Conservation (phyloP, 1,139 yeast species). For the Wickerhamiella infanticola region DNA sequence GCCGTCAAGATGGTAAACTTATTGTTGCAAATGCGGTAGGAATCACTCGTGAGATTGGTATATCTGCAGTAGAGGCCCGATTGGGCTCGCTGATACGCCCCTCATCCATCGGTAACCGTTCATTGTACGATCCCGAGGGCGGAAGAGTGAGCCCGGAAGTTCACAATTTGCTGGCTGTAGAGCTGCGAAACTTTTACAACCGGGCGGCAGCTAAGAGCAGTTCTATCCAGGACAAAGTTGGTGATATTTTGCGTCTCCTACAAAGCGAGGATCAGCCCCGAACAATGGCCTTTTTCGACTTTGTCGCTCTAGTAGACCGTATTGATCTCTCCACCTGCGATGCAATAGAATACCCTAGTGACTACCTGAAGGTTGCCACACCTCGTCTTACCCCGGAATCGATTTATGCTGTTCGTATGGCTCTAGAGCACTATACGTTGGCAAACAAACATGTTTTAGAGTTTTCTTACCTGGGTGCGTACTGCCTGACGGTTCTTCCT, state of each 20-base stretch:
- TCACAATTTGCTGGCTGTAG: background rate
- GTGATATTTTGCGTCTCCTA: background rate
- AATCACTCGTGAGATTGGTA: constrained; percentile 2
- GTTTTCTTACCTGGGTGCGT: constrained; percentile 5
- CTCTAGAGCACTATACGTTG: constrained; percentile 11
- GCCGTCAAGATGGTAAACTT: constrained; percentile 3
- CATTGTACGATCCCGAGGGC: background rate
- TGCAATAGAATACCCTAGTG: background rate
- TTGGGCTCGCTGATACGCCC: constrained; percentile 3
- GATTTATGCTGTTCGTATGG: constrained; percentile 10
- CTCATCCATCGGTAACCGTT: background rate
- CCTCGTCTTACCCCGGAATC: background rate
- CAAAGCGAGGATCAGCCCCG: background rate
- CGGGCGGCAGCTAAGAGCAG: background rate
- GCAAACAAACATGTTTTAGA: constrained; percentile 5
- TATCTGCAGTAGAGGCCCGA: constrained; percentile 6
- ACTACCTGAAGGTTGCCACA: background rate
- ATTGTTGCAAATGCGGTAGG: constrained; percentile 9
- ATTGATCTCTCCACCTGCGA: background rate
- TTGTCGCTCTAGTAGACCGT: background rate
- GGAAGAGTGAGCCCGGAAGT: background rate
- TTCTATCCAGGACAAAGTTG: background rate
- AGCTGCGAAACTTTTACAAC: background rate
- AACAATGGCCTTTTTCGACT: background rate
- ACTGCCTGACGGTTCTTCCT: constrained; percentile 10